A percentile compares a stretch with the other conserved stretches of the same genome.
Conservation (phyloP, 768 basidiomycete species). For the Lanmaoa rubissima region DNA sequence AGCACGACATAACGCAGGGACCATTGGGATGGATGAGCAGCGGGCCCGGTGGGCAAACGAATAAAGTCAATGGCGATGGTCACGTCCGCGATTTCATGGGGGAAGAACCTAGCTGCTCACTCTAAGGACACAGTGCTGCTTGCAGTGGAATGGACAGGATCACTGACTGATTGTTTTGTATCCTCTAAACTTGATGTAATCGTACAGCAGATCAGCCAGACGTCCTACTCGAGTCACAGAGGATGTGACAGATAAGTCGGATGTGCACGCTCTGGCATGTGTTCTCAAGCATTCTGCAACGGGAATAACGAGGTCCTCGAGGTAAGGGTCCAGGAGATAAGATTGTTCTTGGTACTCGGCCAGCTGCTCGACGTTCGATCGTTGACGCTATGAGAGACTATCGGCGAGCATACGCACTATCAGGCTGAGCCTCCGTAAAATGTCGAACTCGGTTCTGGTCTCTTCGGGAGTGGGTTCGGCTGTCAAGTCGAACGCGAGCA, state of each 20-base stretch:
- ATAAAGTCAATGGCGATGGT: slow-evolving; percentile 71
- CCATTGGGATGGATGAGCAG: slow-evolving; percentile 57
- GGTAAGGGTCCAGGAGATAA: slow-evolving; percentile 85
- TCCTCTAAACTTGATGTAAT: slow-evolving; percentile 84
- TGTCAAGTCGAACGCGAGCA: slow-evolving; percentile 50
- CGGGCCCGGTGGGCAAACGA: slow-evolving; percentile 43
- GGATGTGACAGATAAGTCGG: slow-evolving; percentile 21
- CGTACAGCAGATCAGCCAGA: slow-evolving; percentile 66
- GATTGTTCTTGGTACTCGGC: slow-evolving; percentile 91
- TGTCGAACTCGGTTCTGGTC: slow-evolving; percentile 39
- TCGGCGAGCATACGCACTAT: slow-evolving; percentile 46
- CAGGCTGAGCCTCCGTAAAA: slow-evolving; percentile 42
- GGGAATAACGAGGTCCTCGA: slow-evolving; percentile 77
- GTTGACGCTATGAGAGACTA: neutral
- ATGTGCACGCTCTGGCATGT: slow-evolving; percentile 45
- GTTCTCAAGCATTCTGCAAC: slow-evolving; percentile 62
- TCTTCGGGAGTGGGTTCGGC: slow-evolving; percentile 43
- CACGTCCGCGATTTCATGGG: slow-evolving; percentile 85
- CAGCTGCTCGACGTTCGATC: slow-evolving; percentile 48
- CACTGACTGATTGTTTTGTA: slow-evolving; percentile 86
- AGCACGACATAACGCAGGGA: slow-evolving; percentile 78
- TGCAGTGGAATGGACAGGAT: slow-evolving; percentile 2
- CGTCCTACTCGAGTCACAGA: slow-evolving; percentile 45
- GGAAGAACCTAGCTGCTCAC: slow-evolving; percentile 82
- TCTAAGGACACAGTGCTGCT: slow-evolving; percentile 16